Evolutionary conservation across 768 basidiomycete species (phyloP).

Genomic region (Chalciporus piperatus): DNA sequence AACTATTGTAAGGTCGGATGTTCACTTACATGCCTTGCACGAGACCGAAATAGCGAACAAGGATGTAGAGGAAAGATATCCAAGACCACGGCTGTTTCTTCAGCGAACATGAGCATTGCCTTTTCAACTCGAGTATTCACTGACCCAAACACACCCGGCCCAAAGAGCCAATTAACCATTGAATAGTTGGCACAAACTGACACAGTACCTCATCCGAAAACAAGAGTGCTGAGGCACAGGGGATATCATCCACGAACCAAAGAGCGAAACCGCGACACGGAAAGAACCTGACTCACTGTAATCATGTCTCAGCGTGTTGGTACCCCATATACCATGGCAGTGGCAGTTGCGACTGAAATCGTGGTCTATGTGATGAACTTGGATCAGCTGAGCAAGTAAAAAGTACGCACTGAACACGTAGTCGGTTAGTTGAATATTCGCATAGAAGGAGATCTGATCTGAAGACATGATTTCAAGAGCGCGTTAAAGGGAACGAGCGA

Average conservation of each 20-base stretch:
- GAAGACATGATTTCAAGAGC: no score
- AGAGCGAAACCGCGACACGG: no score
- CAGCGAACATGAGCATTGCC: background rate
- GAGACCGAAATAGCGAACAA: background rate
- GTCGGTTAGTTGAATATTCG: constrained; percentile 1
- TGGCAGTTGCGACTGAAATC: constrained; percentile 8
- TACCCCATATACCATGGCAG: constrained; percentile 16
- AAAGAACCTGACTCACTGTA: constrained; percentile 13
- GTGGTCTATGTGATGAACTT: background rate
- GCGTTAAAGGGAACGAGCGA: no score
- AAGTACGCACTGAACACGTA: constrained; percentile 7
- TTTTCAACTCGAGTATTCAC: background rate
- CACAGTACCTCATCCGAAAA: constrained; percentile 16
- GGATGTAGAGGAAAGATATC: background rate
- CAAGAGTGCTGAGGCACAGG: constrained; percentile 9
- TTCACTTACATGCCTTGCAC: background rate
- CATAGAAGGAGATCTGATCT: no score
- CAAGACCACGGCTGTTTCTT: background rate
- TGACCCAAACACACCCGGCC: constrained; percentile 20
- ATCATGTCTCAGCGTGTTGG: no score
- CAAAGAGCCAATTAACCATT: constrained; percentile 2
- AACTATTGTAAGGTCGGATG: no score
- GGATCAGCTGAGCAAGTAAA: background rate
- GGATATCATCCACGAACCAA: background rate
- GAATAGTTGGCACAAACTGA: background rate